A percentile compares a stretch with the other conserved stretches of the same genome.
phyloP scores from a whole-genome alignment of 192 early-diverging fungal species.

The Chytriomyces hyalinus region DNA sequence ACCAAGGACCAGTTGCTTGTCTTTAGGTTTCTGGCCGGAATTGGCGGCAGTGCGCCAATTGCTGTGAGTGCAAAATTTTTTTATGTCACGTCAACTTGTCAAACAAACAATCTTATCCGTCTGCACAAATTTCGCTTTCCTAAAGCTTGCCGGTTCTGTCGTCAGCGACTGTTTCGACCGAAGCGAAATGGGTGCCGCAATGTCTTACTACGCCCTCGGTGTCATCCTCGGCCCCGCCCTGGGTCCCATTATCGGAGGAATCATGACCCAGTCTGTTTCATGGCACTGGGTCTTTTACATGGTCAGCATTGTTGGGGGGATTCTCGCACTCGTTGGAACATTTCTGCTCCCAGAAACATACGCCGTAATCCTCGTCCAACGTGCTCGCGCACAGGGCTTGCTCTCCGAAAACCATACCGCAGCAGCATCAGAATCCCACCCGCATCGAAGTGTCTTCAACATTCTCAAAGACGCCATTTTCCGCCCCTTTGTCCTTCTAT shows the following conservation, averaged over 20 bases:
- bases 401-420: neutral
- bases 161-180: constrained; percentile 59
- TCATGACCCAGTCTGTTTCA: constrained; percentile 49
- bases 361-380: neutral
- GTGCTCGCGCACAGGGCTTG: neutral
- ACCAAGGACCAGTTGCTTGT: constrained; percentile 44
- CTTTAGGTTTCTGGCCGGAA: constrained; percentile 52
- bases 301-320: constrained; percentile 59
- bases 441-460: neutral
- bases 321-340: constrained; percentile 47
- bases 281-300: constrained; percentile 69
- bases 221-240: constrained; percentile 57
- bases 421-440: neutral
- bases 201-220: constrained; percentile 58
- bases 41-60: constrained; percentile 54
- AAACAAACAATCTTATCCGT: neutral
- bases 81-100: neutral
- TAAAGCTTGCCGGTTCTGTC: constrained; percentile 47
- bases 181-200: constrained; percentile 55
- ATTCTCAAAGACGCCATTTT: neutral
- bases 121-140: neutral
- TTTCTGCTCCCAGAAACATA: constrained; percentile 66
- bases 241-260: constrained; percentile 60
- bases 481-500: neutral
- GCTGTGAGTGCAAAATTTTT: constrained; percentile 35